Evolutionary conservation across 495 filamentous ascomycete species (phyloP), one percentile per base, ranked within the genome.

Genomic region (Aspergillus baeticus): DNA sequence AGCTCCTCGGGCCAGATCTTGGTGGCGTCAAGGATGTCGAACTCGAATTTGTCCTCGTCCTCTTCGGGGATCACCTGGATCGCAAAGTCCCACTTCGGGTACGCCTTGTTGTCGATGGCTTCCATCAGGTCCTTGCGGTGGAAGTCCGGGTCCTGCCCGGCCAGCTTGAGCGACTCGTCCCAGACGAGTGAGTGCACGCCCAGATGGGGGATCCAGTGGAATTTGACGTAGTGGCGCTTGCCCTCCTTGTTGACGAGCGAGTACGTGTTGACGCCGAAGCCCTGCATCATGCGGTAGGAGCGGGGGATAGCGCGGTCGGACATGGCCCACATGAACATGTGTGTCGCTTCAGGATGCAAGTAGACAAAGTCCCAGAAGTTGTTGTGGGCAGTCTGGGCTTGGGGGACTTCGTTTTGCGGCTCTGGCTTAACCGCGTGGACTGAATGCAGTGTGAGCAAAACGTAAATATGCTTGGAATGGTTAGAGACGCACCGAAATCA

Each of bases 11-110:
- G 92, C 90, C 90, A 96, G 34, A 94, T 63, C 72, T 96, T 96
- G 33, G 92, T 96, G n/a, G 90, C 87, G 61, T 96, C 92, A 6
- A 96, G 78, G 53, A 93, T 87, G 63, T 96, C 92, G 45, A 96
- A 96, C 5, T 96, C 90, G 60, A 96, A 96, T 42, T 91, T 84
- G 62, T 94, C 74, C 64, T 88, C 77, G 37, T 87, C 77, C 13
- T 77, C 78, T 55, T 92, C 90, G 0, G 86, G 81, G 36, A 92
- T 83, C 2, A 82, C 72, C 63, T 96, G 91, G 46, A 95, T 83
- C 20, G 86, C 89, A 62, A 95, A 93, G 63, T 86, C 87, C 89
- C 90, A 96, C 59, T 86, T 88, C 6, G 75, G 90, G 65, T 79
- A 95, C 0, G 72, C 67, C 68, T 81, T 39, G 26, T 80, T 83